Conservation (phyloP, 345 rosid species). For the Carallia brachiata region DNA sequence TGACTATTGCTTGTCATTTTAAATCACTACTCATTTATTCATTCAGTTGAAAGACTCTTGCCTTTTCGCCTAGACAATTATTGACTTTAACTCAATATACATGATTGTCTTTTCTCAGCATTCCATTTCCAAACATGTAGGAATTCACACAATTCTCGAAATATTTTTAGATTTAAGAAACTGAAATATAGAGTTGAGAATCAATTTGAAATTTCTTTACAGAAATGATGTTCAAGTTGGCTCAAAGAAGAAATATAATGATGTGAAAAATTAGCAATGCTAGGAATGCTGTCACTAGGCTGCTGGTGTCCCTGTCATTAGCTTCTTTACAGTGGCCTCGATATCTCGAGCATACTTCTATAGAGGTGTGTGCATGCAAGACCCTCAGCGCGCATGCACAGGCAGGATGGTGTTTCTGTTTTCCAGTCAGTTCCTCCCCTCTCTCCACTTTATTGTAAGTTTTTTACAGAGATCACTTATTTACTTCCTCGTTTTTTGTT, state of each 20-base stretch:
- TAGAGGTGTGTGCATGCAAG: too few relatives aligned
- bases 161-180: not conserved
- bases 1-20: too few relatives aligned
- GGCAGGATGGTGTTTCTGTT: not conserved
- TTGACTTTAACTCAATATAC: too few relatives aligned
- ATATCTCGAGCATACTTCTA: not conserved
- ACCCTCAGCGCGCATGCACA: too few relatives aligned
- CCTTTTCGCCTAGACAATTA: too few relatives aligned
- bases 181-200: constrained; percentile 9
- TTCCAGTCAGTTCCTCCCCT: not conserved
- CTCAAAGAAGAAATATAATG: constrained; percentile 76
- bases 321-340: not conserved
- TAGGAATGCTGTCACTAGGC: constrained; percentile 54
- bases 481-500: too few relatives aligned
- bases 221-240: constrained; percentile 55
- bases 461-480: too few relatives aligned
- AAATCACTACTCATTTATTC: too few relatives aligned
- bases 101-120: too few relatives aligned
- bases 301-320: not conserved
- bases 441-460: not conserved
- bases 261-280: constrained; percentile 14
- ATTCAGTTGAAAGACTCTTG: too few relatives aligned
- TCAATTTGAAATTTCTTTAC: constrained; percentile 25
- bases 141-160: too few relatives aligned
- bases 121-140: too few relatives aligned